Evolutionary conservation across 768 basidiomycete species (phyloP), one percentile per base, ranked within the genome.

Genomic region (Harrya chromipes): DNA sequence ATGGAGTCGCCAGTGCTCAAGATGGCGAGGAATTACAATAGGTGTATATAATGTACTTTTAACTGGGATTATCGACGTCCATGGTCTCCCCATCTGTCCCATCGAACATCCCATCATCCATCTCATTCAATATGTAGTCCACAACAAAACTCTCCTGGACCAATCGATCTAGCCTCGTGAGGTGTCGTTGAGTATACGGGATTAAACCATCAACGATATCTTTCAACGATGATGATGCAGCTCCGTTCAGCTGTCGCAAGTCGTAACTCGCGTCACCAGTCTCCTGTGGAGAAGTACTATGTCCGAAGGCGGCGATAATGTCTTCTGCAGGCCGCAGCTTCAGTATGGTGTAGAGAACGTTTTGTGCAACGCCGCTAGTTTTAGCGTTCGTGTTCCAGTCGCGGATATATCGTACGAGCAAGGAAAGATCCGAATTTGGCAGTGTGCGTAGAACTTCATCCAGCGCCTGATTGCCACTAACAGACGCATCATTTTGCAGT

Each of bases 311-410:
- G 26, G 72, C 69, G 41, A 85, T 71, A 40, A 99, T 72, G 31
- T 92, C 85, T 29, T 88, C 87, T 6, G 86, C 82, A 1, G 83
- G 72, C 24, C 84, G 82, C 53, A 88, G 71, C 68, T 89, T 90
- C 53, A 97, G 67, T 43, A 97, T 71, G 5, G 93, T 85, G 61
- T 88, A 81, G 48, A 99, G 69, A 36, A 97, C 76, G 27, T 73
- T 74, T 70, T 99, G 97, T 7, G 95, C 95, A 38, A 97, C 78
- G 16, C 72, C 75, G 54, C 88, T 87, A 19, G 90, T 93, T 62
- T 84, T 85, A n/a, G 89, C 88, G 53, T 84, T 86, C n/a, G 94
- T 83, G 68, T 98, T 99, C 97, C 97, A 99, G 57, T 87, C 84
- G 40, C 90, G 79, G 38, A 92, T 77, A 67, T 90, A 94, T 16